phyloP scores from a whole-genome alignment of 2,329 filamentous ascomycete genomes.

The Dactylellina haptotyla region DNA sequence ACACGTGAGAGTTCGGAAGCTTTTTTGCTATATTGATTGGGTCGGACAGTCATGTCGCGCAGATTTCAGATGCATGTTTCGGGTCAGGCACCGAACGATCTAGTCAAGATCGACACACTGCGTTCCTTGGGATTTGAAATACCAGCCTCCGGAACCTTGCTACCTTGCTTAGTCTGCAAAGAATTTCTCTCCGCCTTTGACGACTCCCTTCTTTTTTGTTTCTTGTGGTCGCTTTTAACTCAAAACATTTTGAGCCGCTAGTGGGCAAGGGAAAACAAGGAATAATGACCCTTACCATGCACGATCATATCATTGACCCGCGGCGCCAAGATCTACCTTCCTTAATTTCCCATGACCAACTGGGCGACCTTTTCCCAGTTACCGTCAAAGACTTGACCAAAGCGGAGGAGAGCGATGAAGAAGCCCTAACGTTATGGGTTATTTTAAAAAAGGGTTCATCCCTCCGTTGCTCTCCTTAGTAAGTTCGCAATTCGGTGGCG shows the following conservation, averaged over 20 bases:
- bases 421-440: conserved; percentile 46
- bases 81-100: background rate
- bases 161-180: background rate
- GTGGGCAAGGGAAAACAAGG: conserved; percentile 25
- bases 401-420: background rate
- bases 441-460: conserved; percentile 21
- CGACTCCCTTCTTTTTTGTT: background rate
- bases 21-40: background rate
- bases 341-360: conserved; percentile 42
- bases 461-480: background rate
- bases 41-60: background rate
- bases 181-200: background rate
- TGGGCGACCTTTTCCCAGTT: conserved; percentile 10
- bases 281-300: conserved; percentile 11
- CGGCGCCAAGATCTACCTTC: conserved; percentile 35
- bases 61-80: background rate
- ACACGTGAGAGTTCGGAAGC: too few relatives aligned
- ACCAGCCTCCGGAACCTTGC: background rate
- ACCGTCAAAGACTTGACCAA: background rate
- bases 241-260: conserved; percentile 29
- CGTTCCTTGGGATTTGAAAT: conserved; percentile 16
- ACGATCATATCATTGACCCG: conserved; percentile 13
- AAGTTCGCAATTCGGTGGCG: background rate
- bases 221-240: conserved; percentile 7
- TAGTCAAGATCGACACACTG: background rate